Base-by-base conservation (phyloP, 2,329 filamentous ascomycete species). In the Apiospora hydei region DNA sequence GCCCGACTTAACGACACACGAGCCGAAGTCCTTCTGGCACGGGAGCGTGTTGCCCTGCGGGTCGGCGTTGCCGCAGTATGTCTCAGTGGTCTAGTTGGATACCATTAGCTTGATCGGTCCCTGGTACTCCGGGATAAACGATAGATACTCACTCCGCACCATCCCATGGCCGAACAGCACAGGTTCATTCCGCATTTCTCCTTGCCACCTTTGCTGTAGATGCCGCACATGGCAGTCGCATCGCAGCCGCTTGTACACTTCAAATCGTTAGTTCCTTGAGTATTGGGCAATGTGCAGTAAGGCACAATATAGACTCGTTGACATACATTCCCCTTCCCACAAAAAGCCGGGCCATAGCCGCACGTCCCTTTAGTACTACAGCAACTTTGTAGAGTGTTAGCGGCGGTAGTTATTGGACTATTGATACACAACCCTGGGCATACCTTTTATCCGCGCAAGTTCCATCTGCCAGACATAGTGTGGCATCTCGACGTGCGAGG, bases 331-430 rank as follows among this genome's bases (percentile, higher is more conserved):
- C 18, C 44, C 21, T 47, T 47, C 21, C 44, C 44, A 43, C 71
- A 72, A 34, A 70, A 71, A 1, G 53, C 71, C 74, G 80, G 38
- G 71, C 72, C 72, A 8, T 73, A 73, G 16, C 72, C 72, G 47
- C 72, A 73, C 46, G 57, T 69, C 34, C 70, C 70, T 30, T 21
- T 46, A 0, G 26, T 73, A 7, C 44, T 47, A 47, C 44, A 47
- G 16, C 44, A 47, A 16, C 44, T 47, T 5, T 7, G 4, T 6
- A 47, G 6, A 47, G 5, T 47, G 44, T 47, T 8, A 47, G 44
- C 16, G 18, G 4, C 18, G 44, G 44, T 46, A 21, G 1, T 2
- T 6, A 16, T 21, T 21, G 44, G 7, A 8, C 14, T 8, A 21
- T 47, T 5, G 44, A 46, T 16, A 18, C 13, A 46, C 7, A 1